These are phyloP conservation scores for Melampsora americana DNA, from an alignment of 1,284 basidiomycete species.

Conservation along the genomic window DNA sequence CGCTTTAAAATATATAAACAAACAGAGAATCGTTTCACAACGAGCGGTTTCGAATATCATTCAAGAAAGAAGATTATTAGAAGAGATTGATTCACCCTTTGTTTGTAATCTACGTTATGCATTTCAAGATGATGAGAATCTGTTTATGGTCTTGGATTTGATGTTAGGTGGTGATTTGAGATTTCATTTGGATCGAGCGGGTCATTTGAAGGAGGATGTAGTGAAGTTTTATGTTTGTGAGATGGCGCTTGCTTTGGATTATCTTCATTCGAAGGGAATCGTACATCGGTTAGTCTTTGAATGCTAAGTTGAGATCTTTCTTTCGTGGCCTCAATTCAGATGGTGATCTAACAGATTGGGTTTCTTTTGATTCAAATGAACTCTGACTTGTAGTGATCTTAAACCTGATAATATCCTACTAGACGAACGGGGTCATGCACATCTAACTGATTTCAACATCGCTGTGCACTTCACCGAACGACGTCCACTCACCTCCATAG, in stretches of 20 bases:
- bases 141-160: constrained; percentile 93
- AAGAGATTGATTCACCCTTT: constrained; percentile 86
- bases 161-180: constrained; percentile 94
- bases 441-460: constrained; percentile 97
- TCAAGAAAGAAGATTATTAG: constrained; percentile 83
- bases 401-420: constrained; percentile 97
- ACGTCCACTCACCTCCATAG: constrained; percentile 80
- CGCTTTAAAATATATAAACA: constrained; percentile 99
- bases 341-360: too few relatives aligned
- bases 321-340: too few relatives aligned
- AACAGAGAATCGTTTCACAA: constrained; percentile 78
- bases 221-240: constrained; percentile 90
- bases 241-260: constrained; percentile 76
- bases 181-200: constrained; percentile 82
- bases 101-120: constrained; percentile 92
- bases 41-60: constrained; percentile 95
- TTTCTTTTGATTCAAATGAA: too few relatives aligned
- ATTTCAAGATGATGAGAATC: constrained; percentile 96
- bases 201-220: constrained; percentile 70
- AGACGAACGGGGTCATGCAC: constrained; percentile 86
- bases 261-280: constrained; percentile 84
- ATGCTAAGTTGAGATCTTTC: too few relatives aligned
- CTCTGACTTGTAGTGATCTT: constrained; percentile 67
- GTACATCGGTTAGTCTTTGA: too few relatives aligned
- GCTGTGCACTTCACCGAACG: constrained; percentile 92